Evolutionary conservation across 1,284 basidiomycete genomes (phyloP).

Genomic region (Ustilago esculenta): DNA sequence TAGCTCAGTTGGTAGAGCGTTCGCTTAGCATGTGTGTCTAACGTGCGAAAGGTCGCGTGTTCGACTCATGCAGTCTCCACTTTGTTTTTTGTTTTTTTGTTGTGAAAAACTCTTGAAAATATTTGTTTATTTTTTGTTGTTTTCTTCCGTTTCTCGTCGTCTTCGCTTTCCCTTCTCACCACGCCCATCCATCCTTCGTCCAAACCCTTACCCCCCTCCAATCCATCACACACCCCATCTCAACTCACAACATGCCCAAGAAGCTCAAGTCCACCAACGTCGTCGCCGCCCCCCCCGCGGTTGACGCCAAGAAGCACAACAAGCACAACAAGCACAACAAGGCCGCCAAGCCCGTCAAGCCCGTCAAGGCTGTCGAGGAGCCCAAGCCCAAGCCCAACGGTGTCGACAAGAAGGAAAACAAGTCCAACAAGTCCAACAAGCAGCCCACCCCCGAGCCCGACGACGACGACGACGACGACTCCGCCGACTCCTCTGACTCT

Average conservation of each 20-base stretch:
- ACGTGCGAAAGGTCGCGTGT: conserved; percentile 54
- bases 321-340: conserved; percentile 48
- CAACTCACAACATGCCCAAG: conserved; percentile 25
- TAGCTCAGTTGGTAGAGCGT: conserved; percentile 58
- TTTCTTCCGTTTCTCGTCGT: conserved; percentile 4
- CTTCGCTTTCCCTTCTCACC: conserved; percentile 11
- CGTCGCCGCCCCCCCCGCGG: conserved; percentile 34
- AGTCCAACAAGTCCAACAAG: conserved; percentile 50
- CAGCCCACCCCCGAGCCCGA: conserved; percentile 46
- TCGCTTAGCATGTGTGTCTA: conserved; percentile 49
- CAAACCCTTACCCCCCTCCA: conserved; percentile 12
- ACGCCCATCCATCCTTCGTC: conserved; percentile 10
- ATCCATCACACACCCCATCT: conserved; percentile 3
- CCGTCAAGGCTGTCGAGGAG: conserved; percentile 24
- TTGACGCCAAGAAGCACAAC: conserved; percentile 40
- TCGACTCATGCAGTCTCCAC: conserved; percentile 57
- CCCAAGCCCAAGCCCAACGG: conserved; percentile 35
- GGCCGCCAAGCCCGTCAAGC: conserved; percentile 23
- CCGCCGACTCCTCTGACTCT: conserved; percentile 12
- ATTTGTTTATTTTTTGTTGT: conserved; percentile 16
- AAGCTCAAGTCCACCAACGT: conserved; percentile 38
- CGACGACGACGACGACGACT: conserved; percentile 15
- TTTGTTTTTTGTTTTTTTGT: conserved; percentile 8
- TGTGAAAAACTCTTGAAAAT: no score
- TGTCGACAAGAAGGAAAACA: conserved; percentile 54